Base-by-base conservation (phyloP, 2,329 filamentous ascomycete species). In the Paecilomyces niveus region DNA sequence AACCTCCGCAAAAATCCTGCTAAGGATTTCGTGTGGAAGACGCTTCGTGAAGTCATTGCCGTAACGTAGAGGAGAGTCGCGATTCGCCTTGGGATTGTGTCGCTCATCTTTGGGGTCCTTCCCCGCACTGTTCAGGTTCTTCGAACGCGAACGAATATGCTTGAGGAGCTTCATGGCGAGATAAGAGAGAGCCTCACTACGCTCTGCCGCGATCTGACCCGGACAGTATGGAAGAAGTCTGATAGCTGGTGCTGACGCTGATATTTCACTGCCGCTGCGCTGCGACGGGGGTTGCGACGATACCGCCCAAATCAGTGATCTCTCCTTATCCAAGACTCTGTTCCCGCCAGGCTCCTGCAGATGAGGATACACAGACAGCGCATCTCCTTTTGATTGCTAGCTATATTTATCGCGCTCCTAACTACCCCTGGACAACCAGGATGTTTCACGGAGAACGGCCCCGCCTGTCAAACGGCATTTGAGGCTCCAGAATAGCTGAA, bases 1-100 rank as follows among this genome's bases (percentile, higher is more conserved):
- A 58, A 97, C 86, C 64, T 86, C 86, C 66, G 82, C 76, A 72
- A 97, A 93, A 70, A 97, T 92, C 70, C 83, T 85, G 64, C 85
- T 81, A 59, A 97, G 81, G 31, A 96, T 80, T n/a, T 82, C 76
- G 26, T 81, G 76, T 9, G 91, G 88, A 10, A 97, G 81, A 56
- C 75, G 74, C 49, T 77, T 76, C 54, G 85, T 78, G 39, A 61
- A 65, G 62, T 77, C 72, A 21, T 52, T 26, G 54, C 56, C 54
- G 22, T 57, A 54, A 13, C 31, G n/a, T 13, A 55, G 54, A 57
- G 54, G 10, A 26, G 54, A 13, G 24, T 54, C 13, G 53, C 24
- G 54, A 35, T 39, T 22, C 15, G 21, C 18, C 7, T 39, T 22
- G 18, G 22, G 31, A 21, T 18, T 35, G 54, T 26, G 21, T 18